Evolutionary conservation across 495 filamentous ascomycete species (phyloP).

Genomic region (Parmelia sp.): DNA sequence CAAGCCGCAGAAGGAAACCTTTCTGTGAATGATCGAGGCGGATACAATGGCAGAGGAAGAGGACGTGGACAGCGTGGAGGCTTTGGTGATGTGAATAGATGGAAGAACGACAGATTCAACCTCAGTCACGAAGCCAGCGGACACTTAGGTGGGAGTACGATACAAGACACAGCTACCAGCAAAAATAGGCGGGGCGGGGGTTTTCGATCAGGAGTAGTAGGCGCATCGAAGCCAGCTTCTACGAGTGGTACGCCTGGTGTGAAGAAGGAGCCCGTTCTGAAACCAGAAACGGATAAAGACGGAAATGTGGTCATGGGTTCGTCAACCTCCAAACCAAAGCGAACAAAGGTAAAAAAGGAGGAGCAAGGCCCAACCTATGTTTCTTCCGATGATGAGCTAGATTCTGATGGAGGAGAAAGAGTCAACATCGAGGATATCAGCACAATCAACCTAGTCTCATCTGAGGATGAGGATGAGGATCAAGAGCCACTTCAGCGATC

Average conservation of each 20-base stretch:
- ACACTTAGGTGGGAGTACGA: conserved; percentile 26
- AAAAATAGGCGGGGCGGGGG: conserved; percentile 31
- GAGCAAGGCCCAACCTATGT: conserved; percentile 13
- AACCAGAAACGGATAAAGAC: conserved; percentile 24
- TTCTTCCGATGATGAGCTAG: conserved; percentile 40
- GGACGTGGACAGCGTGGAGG: conserved; percentile 29
- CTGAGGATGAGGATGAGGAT: conserved; percentile 34
- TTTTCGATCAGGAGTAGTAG: conserved; percentile 3
- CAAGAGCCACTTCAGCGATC: conserved; percentile 6
- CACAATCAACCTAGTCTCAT: conserved; percentile 43
- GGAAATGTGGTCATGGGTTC: conserved; percentile 22
- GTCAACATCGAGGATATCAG: conserved; percentile 43
- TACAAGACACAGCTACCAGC: conserved; percentile 29
- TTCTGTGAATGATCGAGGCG: conserved; percentile 27
- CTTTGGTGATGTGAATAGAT: conserved; percentile 25
- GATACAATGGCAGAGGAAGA: conserved; percentile 33
- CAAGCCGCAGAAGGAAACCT: conserved; percentile 38
- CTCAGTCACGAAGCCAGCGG: conserved; percentile 23
- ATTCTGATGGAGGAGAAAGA: conserved; percentile 28
- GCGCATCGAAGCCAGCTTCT: not conserved
- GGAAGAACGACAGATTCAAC: conserved; percentile 22
- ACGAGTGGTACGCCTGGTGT: conserved; percentile 1
- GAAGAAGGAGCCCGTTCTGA: conserved; percentile 22
- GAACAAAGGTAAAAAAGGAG: conserved; percentile 24
- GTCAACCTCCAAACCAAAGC: conserved; percentile 10